A percentile compares a stretch with the other conserved stretches of the same genome.
Conservation (phyloP, 1,284 basidiomycete species). For the Cystobasidium slooffiae region DNA sequence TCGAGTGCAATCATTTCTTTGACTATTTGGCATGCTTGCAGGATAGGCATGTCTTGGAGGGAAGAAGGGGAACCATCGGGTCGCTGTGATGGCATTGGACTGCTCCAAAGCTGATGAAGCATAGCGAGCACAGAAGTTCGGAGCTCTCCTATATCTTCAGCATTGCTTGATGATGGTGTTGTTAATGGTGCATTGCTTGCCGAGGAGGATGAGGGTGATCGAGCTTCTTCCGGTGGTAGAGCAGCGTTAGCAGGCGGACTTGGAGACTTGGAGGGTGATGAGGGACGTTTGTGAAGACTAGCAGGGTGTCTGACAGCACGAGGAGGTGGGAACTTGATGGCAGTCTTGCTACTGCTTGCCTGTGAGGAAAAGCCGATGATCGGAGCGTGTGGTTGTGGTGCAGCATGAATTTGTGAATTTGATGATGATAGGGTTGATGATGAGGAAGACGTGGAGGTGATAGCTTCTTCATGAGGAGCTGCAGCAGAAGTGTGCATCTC, state of each 20-base stretch:
- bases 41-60: background rate
- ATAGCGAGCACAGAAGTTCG: too few species aligned
- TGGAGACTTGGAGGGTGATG: too few species aligned
- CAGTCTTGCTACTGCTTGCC: background rate
- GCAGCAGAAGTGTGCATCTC: constrained; percentile 9
- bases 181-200: too few species aligned
- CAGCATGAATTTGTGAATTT: background rate
- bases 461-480: background rate
- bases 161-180: too few species aligned
- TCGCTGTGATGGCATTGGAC: background rate
- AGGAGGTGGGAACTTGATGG: too few species aligned
- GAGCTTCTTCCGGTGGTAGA: too few species aligned
- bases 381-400: background rate
- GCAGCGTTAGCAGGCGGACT: too few species aligned
- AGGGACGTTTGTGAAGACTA: too few species aligned
- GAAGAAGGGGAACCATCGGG: background rate
- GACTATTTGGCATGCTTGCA: background rate
- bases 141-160: too few species aligned
- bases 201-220: too few species aligned
- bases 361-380: background rate
- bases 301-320: too few species aligned
- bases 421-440: background rate
- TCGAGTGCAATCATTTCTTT: background rate
- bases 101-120: too few species aligned
- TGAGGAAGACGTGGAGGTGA: background rate